Conservation (phyloP, 805 yeast genomes). For the Yamadazyma kitorensis region DNA sequence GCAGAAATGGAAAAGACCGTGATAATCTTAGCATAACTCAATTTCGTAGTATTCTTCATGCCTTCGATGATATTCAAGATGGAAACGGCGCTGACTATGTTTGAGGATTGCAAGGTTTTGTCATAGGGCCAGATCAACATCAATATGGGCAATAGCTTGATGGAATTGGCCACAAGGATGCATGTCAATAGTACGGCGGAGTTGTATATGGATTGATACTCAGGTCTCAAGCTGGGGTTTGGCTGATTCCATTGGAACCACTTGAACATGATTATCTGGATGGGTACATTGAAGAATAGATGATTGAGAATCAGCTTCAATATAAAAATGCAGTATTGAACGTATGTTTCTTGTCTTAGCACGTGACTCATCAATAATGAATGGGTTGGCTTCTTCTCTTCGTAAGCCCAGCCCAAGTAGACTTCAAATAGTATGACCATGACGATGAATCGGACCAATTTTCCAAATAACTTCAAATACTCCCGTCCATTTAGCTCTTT, state of each 20-base stretch:
- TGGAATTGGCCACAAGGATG: constrained; percentile 69
- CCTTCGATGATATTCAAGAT: constrained; percentile 67
- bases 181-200: constrained; percentile 58
- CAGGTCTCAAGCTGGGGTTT: constrained; percentile 1
- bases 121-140: constrained; percentile 98
- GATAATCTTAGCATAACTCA: constrained; percentile 15
- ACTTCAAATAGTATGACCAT: constrained; percentile 80
- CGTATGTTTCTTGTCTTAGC: constrained; percentile 32
- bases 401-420: constrained; percentile 87
- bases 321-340: constrained; percentile 59
- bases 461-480: not conserved
- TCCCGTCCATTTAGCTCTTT: not conserved
- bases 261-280: constrained; percentile 23
- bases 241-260: constrained; percentile 4
- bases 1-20: constrained; percentile 16
- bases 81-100: constrained; percentile 58
- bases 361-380: constrained; percentile 21
- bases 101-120: constrained; percentile 56
- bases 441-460: constrained; percentile 18
- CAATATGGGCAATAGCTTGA: constrained; percentile 82
- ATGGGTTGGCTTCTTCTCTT: constrained; percentile 55
- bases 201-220: constrained; percentile 6
- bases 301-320: constrained; percentile 50
- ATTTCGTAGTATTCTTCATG: constrained; percentile 19
- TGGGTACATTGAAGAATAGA: constrained; percentile 33